A percentile compares a stretch with the other conserved stretches of the same genome.
Conservation (phyloP, 192 early-diverging fungal species). For the Coemansia sp. region DNA sequence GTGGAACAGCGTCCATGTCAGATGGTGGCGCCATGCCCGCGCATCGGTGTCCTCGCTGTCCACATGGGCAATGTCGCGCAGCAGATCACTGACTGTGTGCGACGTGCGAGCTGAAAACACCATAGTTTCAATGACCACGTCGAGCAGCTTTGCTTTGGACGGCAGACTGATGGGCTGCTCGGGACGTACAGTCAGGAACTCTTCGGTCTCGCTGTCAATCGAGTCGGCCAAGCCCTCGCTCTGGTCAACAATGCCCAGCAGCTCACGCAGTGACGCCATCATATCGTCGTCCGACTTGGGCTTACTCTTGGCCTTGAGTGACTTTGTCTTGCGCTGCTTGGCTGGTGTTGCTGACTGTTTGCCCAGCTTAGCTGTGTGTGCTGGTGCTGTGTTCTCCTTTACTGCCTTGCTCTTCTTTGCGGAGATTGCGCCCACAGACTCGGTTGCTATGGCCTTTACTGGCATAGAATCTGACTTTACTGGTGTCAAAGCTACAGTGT, state of each 20-base stretch:
- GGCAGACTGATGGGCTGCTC: slow-evolving; percentile 21
- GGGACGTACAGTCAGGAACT: slow-evolving; percentile 29
- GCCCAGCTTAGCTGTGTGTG: slow-evolving; percentile 14
- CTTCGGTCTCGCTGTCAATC: slow-evolving; percentile 53
- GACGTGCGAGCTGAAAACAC: slow-evolving; percentile 57
- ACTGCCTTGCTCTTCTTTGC: slow-evolving; percentile 11
- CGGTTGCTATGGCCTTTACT: neutral
- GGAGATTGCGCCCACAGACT: neutral
- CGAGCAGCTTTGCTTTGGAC: slow-evolving; percentile 21
- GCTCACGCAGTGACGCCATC: slow-evolving; percentile 48
- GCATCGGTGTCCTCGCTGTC: slow-evolving; percentile 19
- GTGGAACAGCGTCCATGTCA: slow-evolving; percentile 45
- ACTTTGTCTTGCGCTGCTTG: neutral
- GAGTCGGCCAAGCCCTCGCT: slow-evolving; percentile 53
- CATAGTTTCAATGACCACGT: slow-evolving; percentile 51
- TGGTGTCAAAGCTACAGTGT: neutral
- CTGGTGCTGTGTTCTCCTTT: slow-evolving; percentile 15
- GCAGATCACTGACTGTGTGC: slow-evolving; percentile 54
- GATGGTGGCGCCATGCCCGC: slow-evolving; percentile 41
- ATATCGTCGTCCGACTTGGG: slow-evolving; percentile 39
- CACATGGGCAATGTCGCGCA: slow-evolving; percentile 46
- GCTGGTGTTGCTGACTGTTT: neutral
- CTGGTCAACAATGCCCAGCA: slow-evolving; percentile 50
- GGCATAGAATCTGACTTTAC: neutral
- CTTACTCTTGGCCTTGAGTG: neutral